Percentiles rank a stretch among this genome's conserved stretches.
Conservation (phyloP, 495 filamentous ascomycete species). For the Massariosphaeria phaeospora region DNA sequence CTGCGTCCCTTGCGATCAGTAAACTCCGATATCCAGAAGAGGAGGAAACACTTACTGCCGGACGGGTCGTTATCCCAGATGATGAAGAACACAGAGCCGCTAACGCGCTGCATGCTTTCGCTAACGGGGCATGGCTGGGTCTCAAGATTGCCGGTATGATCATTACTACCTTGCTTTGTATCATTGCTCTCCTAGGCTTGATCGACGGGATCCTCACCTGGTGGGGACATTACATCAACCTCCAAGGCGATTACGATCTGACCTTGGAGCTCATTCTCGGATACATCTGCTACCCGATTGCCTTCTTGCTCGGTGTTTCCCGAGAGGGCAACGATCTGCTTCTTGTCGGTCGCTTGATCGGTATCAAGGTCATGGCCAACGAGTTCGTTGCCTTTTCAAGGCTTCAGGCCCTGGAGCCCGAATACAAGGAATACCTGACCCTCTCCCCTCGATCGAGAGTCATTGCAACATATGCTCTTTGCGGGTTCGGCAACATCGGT, state of each 20-base stretch:
- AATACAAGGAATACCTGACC: slow-evolving; percentile 44
- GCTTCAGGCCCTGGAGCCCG: slow-evolving; percentile 41
- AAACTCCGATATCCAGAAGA: slow-evolving; percentile 86
- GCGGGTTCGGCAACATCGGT: slow-evolving; percentile 66
- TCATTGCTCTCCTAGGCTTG: slow-evolving; percentile 74
- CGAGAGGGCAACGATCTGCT: slow-evolving; percentile 60
- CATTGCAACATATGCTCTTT: slow-evolving; percentile 67
- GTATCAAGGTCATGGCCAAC: slow-evolving; percentile 69
- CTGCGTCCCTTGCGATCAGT: slow-evolving; percentile 76
- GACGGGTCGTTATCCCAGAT: slow-evolving; percentile 71
- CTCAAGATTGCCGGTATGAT: slow-evolving; percentile 80
- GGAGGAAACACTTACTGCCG: slow-evolving; percentile 76
- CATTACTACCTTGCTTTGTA: slow-evolving; percentile 69
- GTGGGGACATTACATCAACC: slow-evolving; percentile 83
- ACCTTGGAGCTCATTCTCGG: slow-evolving; percentile 74
- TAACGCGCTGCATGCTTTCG: slow-evolving; percentile 80
- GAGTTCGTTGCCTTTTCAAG: slow-evolving; percentile 49
- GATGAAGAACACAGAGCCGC: slow-evolving; percentile 62
- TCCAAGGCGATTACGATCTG: slow-evolving; percentile 56
- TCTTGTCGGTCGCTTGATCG: slow-evolving; percentile 73
- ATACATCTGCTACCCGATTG: slow-evolving; percentile 77
- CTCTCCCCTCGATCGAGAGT: slow-evolving; percentile 66
- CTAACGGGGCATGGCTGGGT: slow-evolving; percentile 82
- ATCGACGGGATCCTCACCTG: slow-evolving; percentile 75
- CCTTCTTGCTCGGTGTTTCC: slow-evolving; percentile 82